phyloP scores from a whole-genome alignment of 805 yeast genomes.

The Monosporozyma aquatica region DNA sequence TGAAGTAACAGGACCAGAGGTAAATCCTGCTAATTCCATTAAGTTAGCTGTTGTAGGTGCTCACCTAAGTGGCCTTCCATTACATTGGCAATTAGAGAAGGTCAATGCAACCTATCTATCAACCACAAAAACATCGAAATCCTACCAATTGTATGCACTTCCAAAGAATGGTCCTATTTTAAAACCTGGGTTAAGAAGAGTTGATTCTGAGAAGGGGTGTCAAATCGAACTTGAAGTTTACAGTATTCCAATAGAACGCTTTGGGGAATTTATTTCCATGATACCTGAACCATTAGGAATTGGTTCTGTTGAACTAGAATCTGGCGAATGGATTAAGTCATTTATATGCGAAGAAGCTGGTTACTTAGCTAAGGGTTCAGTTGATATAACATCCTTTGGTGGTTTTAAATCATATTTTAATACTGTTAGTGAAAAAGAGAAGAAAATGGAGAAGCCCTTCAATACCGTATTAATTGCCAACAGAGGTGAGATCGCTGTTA shows the following conservation, averaged over 20 bases:
- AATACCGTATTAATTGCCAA: constrained; percentile 86
- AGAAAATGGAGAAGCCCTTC: constrained; percentile 49
- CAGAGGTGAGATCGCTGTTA: constrained; percentile 95
- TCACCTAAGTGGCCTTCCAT: constrained; percentile 77
- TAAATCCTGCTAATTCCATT: constrained; percentile 35
- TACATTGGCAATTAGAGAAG: constrained; percentile 88
- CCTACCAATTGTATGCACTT: constrained; percentile 72
- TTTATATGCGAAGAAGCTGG: constrained; percentile 92
- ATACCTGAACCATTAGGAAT: constrained; percentile 94
- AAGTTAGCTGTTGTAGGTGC: constrained; percentile 94
- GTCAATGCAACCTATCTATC: constrained; percentile 65
- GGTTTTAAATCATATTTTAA: constrained; percentile 68
- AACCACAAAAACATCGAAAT: constrained; percentile 58
- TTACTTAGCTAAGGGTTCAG: constrained; percentile 59
- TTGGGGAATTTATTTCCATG: constrained; percentile 78
- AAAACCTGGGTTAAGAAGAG: constrained; percentile 85
- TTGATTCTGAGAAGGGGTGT: constrained; percentile 40
- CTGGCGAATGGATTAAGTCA: constrained; percentile 82
- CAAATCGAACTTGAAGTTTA: constrained; percentile 72
- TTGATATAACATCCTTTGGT: constrained; percentile 77
- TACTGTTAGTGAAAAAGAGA: constrained; percentile 13
- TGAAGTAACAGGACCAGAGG: constrained; percentile 18
- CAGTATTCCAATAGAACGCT: constrained; percentile 64
- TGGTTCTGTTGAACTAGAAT: constrained; percentile 77
- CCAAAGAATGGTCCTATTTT: constrained; percentile 73